These are phyloP conservation scores for Boletus sp. DNA, from an alignment of 768 basidiomycete genomes.

Conservation along the genomic window DNA sequence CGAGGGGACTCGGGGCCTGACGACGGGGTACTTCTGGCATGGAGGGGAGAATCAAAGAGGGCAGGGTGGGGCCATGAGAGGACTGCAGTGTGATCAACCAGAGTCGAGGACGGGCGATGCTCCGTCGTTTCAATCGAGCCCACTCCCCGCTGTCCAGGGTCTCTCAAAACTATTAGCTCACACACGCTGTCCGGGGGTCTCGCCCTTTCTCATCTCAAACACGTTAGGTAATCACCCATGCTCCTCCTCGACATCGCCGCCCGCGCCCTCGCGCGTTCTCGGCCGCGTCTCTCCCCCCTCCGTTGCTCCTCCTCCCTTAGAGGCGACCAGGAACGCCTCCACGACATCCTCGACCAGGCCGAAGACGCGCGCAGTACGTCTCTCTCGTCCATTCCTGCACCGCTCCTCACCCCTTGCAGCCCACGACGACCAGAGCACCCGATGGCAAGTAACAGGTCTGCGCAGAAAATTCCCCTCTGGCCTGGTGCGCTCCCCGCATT, in stretches of 20 bases:
- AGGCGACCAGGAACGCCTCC: constrained; percentile 23
- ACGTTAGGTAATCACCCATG: constrained; percentile 7
- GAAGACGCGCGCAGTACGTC: constrained; percentile 18
- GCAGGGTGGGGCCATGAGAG: neutral
- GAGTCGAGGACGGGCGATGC: constrained; percentile 1
- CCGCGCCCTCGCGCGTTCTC: constrained; percentile 15
- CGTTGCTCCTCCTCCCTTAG: constrained; percentile 20
- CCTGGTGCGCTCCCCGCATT: constrained; percentile 12
- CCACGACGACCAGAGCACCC: neutral
- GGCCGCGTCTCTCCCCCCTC: neutral
- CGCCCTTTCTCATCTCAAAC: neutral
- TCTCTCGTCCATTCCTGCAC: neutral
- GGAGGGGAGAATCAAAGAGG: constrained; percentile 13
- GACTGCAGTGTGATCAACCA: too few species aligned
- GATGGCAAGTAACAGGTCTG: constrained; percentile 25
- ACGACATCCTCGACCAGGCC: constrained; percentile 26
- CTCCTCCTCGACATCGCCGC: constrained; percentile 5
- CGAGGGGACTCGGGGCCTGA: constrained; percentile 70
- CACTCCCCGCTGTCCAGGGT: too few species aligned
- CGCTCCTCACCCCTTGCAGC: constrained; percentile 9
- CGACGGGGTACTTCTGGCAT: constrained; percentile 45
- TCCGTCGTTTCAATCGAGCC: constrained; percentile 6
- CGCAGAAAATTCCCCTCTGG: constrained; percentile 28
- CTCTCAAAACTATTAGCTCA: too few species aligned
- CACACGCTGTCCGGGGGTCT: neutral